A percentile compares a stretch with the other conserved stretches of the same genome.
Evolutionary conservation across 768 basidiomycete genomes (phyloP).

Genomic region (Steccherinum ochraceum): DNA sequence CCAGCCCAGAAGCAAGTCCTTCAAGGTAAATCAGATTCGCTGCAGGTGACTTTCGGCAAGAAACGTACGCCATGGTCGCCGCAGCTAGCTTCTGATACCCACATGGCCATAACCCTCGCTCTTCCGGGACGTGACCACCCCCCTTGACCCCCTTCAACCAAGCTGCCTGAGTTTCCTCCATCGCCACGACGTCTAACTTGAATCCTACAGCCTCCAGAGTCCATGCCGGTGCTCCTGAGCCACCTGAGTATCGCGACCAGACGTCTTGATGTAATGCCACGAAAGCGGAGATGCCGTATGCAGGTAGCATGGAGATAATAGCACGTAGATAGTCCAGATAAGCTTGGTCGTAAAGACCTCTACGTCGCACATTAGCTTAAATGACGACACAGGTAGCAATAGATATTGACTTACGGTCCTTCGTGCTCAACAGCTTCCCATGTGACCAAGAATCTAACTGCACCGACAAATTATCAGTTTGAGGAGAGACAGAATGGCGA

Average conservation of each 20-base stretch:
- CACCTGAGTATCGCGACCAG: slow-evolving; percentile 92
- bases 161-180: slow-evolving; percentile 82
- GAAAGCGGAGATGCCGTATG: slow-evolving; percentile 69
- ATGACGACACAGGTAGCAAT: not conserved
- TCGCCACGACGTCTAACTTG: slow-evolving; percentile 49
- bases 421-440: slow-evolving; percentile 97
- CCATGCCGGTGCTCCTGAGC: slow-evolving; percentile 97
- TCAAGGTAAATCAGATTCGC: not conserved
- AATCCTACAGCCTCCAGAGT: slow-evolving; percentile 84
- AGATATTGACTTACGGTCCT: slow-evolving; percentile 77
- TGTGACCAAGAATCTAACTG: slow-evolving; percentile 88
- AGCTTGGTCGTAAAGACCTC: slow-evolving; percentile 77
- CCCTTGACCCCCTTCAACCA: slow-evolving; percentile 80
- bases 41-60: no score
- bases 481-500: not conserved
- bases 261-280: slow-evolving; percentile 91
- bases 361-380: slow-evolving; percentile 22
- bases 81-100: slow-evolving; percentile 93
- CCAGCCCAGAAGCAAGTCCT: slow-evolving; percentile 95
- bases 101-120: slow-evolving; percentile 86
- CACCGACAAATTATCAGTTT: not conserved
- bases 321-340: slow-evolving; percentile 76
- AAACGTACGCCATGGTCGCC: slow-evolving; percentile 82
- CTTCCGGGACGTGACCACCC: slow-evolving; percentile 59
- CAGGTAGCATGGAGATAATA: slow-evolving; percentile 61